Evolutionary conservation across 352 stramenopile genomes (phyloP).

Genomic region (Pythium phragmitis): DNA sequence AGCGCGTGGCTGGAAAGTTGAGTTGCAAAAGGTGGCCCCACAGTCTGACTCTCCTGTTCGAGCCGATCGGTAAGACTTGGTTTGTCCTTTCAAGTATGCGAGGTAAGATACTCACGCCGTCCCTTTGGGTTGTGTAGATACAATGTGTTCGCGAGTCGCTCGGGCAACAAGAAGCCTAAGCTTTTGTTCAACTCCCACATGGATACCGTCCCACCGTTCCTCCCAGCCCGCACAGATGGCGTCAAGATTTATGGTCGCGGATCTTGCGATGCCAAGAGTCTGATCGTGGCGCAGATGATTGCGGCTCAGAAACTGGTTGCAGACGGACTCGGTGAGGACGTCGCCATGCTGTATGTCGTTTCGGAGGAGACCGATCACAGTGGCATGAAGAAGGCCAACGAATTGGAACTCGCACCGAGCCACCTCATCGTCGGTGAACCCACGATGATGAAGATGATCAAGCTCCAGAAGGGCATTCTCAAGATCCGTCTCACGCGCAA

Average conservation of each 20-base stretch:
- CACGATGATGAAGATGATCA: slow-evolving; percentile 79
- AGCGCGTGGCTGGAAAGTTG: slow-evolving; percentile 64
- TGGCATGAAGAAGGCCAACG: slow-evolving; percentile 87
- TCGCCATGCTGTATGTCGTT: slow-evolving; percentile 82
- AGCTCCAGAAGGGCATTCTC: slow-evolving; percentile 85
- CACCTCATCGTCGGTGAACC: slow-evolving; percentile 84
- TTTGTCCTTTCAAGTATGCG: no score
- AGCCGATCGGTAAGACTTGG: slow-evolving; percentile 40
- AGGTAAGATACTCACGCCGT: not conserved
- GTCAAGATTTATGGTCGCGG: slow-evolving; percentile 75
- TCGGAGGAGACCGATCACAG: slow-evolving; percentile 89
- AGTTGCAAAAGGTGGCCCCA: slow-evolving; percentile 69
- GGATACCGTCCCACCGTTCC: slow-evolving; percentile 77
- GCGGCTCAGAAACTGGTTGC: slow-evolving; percentile 68
- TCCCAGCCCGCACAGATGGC: slow-evolving; percentile 61
- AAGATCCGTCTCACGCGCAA: slow-evolving; percentile 78
- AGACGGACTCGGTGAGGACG: slow-evolving; percentile 52
- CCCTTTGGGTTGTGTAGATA: slow-evolving; percentile 32
- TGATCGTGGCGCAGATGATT: slow-evolving; percentile 83
- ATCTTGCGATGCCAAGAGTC: slow-evolving; percentile 82
- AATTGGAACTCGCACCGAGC: slow-evolving; percentile 60
- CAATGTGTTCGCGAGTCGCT: slow-evolving; percentile 74
- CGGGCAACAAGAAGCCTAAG: slow-evolving; percentile 47
- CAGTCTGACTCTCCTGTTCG: slow-evolving; percentile 62
- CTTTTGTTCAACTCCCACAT: slow-evolving; percentile 89